These are phyloP conservation scores for Erythrophleum ivorense DNA, from an alignment of 331 rosid genomes.

Conservation along the genomic window DNA sequence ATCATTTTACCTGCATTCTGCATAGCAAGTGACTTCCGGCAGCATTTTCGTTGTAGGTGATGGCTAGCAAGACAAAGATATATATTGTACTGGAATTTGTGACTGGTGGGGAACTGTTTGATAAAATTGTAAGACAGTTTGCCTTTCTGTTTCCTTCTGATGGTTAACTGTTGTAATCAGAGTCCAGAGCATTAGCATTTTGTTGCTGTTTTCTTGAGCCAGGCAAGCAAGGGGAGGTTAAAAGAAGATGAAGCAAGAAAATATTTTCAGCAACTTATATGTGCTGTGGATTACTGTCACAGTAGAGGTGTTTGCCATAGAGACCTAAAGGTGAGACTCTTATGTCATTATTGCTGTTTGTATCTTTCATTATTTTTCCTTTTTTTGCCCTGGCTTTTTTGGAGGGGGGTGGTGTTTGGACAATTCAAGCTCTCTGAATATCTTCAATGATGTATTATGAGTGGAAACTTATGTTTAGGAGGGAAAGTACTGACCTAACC, in stretches of 20 bases:
- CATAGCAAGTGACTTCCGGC: constrained; percentile 35
- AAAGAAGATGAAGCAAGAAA: constrained; percentile 77
- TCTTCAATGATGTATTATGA: neutral
- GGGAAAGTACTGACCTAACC: neutral
- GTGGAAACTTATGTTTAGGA: neutral
- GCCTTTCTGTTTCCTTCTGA: constrained; percentile 12
- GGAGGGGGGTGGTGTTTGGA: too few species aligned
- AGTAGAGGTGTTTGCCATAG: constrained; percentile 80
- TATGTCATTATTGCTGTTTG: neutral
- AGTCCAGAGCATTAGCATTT: neutral
- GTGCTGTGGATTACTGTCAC: constrained; percentile 81
- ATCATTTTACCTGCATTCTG: neutral
- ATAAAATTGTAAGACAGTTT: constrained; percentile 69
- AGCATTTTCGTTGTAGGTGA: constrained; percentile 59
- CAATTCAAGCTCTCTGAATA: neutral
- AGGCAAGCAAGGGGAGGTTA: constrained; percentile 66
- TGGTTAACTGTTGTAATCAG: neutral
- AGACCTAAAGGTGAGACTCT: constrained; percentile 64
- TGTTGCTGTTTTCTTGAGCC: constrained; percentile 26
- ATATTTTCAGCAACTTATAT: constrained; percentile 80
- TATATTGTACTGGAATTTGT: constrained; percentile 79
- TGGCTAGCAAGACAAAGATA: constrained; percentile 88
- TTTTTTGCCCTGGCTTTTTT: neutral
- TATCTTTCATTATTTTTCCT: neutral
- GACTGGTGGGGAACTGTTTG: constrained; percentile 77